Base-by-base conservation (phyloP, 371 early-diverging fungal species). In the Mucor piriformis region DNA sequence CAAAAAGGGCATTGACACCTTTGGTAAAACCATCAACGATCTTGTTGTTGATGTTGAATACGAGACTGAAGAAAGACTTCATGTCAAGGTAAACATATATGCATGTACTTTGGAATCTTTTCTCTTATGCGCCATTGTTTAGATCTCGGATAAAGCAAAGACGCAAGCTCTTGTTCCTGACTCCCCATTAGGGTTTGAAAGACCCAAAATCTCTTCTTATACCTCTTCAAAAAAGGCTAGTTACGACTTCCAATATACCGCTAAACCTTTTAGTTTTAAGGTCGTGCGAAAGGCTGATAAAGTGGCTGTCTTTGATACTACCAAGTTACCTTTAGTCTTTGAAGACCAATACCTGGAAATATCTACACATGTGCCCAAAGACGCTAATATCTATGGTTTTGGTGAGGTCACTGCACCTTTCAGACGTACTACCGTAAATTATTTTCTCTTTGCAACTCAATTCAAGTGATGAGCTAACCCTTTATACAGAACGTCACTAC, bases 321-420 rank as follows among this genome's bases (percentile, higher is more conserved):
- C 69, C 0, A 79, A 79, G 18, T 69, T 76, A 24, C 79, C 83
- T 0, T 61, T 90, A 40, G 78, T 90, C 18, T 90, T 82, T 54
- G 85, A 89, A 52, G 85, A 87, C 57, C 84, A 87, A 63, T 90
- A 90, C 50, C 62, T 90, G 3, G 88, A 90, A 62, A 47, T 90
- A 25, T 74, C 82, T 0, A 72, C 83, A 4, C 67, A 65, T 0
- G 57, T 89, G 13, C 81, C 81, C 10, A 50, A 64, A 0, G 62
- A 85, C 38, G 81, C 88, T 18, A 82, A 90, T 44, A 83, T 91
- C 49, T 91, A 86, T 59, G 91, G 91, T 8, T 67, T 90, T 6
- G 91, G 91, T 23, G 91, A 91, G 63, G 73, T 78, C 0, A 81
- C 83, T 8, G 72, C 69, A 5, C 64, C 66, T 10, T 85, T 88